Evolutionary conservation across 2,329 filamentous ascomycete genomes (phyloP), one percentile per base, ranked within the genome.

Genomic region (Penicillium brevicompactum): DNA sequence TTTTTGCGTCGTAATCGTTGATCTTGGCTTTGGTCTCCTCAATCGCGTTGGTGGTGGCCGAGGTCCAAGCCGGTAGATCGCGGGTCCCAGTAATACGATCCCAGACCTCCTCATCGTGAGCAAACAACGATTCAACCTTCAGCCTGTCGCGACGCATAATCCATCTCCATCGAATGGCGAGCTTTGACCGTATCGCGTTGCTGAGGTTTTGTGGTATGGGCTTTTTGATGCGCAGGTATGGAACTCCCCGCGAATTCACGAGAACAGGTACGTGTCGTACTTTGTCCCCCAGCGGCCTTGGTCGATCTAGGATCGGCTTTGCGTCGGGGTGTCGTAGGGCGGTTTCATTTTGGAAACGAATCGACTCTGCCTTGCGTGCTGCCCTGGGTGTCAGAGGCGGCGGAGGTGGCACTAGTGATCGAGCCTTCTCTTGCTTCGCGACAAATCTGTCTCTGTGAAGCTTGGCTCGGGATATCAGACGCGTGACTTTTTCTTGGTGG

Each of bases 141-240:
- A 78, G 42, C 16, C 65, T 60, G 4, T 73, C 61, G 13, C 71
- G 70, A 32, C 67, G 67, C 40, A 69, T 62, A 34, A 75, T 70
- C 27, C 67, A 62, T 9, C 68, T 68, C 65, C 69, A 69, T 18
- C 75, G 70, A 18, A 63, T 70, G 9, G 64, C 63, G 16, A 75
- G 64, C 47, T 75, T 76, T 30, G 59, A 64, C 44, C 68, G 67
- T 50, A 78, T 64, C 2, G 75, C 64, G 4, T 69, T 61, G 45
- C 72, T 76, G 22, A 79, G 56, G 49, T 68, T 70, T 55, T 65
- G 68, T 8, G 76, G 75, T 49, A 77, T 74, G 1, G 76, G 76
- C 46, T 78, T 78, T 48, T 76, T 76, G 48, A 77, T 76, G 46
- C 75, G 73, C 45, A 79, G 61, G 42, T 78, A 72, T 2, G 76